Percentiles rank a stretch among this genome's conserved stretches.
These are phyloP conservation scores for Komagataella phaffii DNA, from an alignment of 805 yeast species.

Conservation along the genomic window DNA sequence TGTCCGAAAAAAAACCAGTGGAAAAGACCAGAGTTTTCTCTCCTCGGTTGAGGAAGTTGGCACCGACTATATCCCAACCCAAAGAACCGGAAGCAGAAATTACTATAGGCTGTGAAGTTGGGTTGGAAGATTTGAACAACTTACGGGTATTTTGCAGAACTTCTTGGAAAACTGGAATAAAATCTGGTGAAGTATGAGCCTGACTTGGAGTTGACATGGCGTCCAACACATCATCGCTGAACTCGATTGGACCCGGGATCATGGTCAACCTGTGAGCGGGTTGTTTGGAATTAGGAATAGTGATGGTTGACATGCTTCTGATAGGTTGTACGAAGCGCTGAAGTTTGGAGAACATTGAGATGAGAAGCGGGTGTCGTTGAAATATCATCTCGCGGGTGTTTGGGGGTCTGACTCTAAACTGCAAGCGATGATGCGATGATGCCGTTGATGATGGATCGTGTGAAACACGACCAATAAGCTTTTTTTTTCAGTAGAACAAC, in stretches of 20 bases:
- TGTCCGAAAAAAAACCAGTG: conserved; percentile 84
- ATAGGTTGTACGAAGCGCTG: not conserved
- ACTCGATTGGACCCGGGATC: conserved; percentile 83
- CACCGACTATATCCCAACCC: conserved; percentile 86
- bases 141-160: conserved; percentile 56
- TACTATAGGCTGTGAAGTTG: conserved; percentile 67
- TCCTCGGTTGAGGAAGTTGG: conserved; percentile 53
- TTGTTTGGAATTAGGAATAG: conserved; percentile 2
- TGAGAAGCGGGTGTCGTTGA: not conserved
- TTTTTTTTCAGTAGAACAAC: not conserved
- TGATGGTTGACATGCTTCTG: not conserved
- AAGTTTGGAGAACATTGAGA: not conserved
- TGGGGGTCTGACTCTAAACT: not conserved
- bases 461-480: not conserved
- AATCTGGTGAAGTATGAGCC: conserved; percentile 85
- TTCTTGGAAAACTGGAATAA: conserved; percentile 57
- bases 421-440: not conserved
- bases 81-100: conserved; percentile 87
- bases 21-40: conserved; percentile 73
- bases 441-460: not conserved
- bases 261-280: conserved; percentile 21
- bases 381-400: not conserved
- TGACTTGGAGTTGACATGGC: conserved; percentile 78
- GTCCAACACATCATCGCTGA: conserved; percentile 62
- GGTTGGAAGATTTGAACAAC: conserved; percentile 57